A percentile compares a stretch with the other conserved stretches of the same genome.
Evolutionary conservation across 108 stramenopile species (phyloP).

Genomic region (Skeletonema tropicum): DNA sequence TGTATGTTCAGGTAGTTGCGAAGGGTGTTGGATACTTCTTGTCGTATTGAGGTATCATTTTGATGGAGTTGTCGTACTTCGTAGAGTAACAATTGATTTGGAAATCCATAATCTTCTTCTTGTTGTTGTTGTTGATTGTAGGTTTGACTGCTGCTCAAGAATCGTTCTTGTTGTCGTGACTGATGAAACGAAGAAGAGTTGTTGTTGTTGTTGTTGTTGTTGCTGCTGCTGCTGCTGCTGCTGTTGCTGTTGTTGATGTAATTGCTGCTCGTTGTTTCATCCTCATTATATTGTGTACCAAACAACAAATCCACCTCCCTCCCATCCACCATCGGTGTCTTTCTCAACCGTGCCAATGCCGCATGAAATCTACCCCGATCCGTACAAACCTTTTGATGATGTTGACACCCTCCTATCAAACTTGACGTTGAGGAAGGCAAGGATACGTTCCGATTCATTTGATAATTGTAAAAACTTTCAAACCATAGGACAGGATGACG

Average conservation of each 20-base stretch:
- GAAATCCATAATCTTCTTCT: constrained; percentile 6
- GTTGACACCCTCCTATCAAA: constrained; percentile 31
- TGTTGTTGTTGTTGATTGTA: too few species aligned
- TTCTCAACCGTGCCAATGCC: constrained; percentile 49
- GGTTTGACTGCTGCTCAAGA: background rate
- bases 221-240: background rate
- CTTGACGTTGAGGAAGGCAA: constrained; percentile 17
- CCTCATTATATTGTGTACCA: constrained; percentile 11
- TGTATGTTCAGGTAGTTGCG: constrained; percentile 26
- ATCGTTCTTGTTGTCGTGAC: background rate
- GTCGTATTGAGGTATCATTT: constrained; percentile 15
- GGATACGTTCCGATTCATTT: constrained; percentile 55
- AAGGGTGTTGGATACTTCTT: constrained; percentile 23
- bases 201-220: background rate
- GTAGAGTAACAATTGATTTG: constrained; percentile 51
- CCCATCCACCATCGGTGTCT: constrained; percentile 39
- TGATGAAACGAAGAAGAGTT: background rate
- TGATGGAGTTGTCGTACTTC: constrained; percentile 45
- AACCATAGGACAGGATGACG: constrained; percentile 84
- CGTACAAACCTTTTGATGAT: constrained; percentile 61
- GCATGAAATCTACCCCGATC: constrained; percentile 73
- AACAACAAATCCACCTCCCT: constrained; percentile 37
- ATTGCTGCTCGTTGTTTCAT: too few species aligned
- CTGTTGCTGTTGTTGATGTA: too few species aligned
- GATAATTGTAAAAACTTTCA: constrained; percentile 78